Percentiles rank a stretch among this genome's conserved stretches.
These are phyloP conservation scores for Solanum sparsipilum DNA, from an alignment of 257 asterid species.

Conservation along the genomic window DNA sequence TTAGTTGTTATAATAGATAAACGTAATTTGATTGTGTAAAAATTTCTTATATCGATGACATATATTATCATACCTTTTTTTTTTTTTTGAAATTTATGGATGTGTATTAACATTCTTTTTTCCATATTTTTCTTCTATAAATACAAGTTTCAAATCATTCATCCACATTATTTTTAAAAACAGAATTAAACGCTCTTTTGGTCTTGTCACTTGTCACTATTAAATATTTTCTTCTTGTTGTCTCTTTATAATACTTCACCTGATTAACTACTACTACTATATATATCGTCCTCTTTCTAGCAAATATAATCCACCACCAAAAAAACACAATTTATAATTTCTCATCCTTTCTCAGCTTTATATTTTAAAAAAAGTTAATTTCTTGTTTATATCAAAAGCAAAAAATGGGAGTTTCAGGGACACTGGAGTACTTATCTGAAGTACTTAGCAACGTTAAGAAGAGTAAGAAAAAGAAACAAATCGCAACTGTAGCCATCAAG, in stretches of 20 bases:
- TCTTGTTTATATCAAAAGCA: background rate
- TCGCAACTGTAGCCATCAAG: slow-evolving; percentile 51
- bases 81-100: background rate
- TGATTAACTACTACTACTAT: background rate
- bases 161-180: background rate
- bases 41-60: background rate
- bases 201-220: background rate
- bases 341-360: background rate
- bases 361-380: background rate
- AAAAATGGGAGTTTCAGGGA: slow-evolving; percentile 60
- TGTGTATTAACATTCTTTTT: background rate
- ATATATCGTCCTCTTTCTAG: background rate
- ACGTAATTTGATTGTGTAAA: background rate
- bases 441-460: slow-evolving; percentile 30
- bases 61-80: background rate
- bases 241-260: background rate
- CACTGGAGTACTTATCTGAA: slow-evolving; percentile 62
- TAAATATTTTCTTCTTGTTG: background rate
- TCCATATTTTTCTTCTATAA: background rate
- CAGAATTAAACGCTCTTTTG: background rate
- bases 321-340: background rate
- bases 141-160: background rate
- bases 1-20: background rate
- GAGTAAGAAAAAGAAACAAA: slow-evolving; percentile 55
- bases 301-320: background rate